These are phyloP conservation scores for Penicillium taxi DNA, from an alignment of 495 filamentous ascomycete species.

Conservation along the genomic window DNA sequence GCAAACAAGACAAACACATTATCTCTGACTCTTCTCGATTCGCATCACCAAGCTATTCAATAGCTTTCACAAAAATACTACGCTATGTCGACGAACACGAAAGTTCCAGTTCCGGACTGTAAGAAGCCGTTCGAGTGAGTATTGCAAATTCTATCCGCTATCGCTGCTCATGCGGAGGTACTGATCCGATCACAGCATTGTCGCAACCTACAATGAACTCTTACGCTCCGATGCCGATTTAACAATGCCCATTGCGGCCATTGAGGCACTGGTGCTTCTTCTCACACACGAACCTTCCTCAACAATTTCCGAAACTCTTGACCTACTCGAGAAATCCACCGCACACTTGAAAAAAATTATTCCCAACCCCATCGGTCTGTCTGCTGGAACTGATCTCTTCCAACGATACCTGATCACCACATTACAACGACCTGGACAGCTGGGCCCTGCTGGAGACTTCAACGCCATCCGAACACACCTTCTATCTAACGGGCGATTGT, in stretches of 20 bases:
- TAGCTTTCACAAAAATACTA: not conserved
- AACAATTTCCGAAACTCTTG: conserved; percentile 89
- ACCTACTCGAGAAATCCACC: conserved; percentile 69
- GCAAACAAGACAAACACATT: conserved; percentile 39
- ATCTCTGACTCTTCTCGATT: conserved; percentile 23
- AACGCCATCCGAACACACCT: conserved; percentile 74
- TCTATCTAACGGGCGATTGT: conserved; percentile 72
- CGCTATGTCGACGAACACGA: conserved; percentile 31
- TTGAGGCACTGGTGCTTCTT: conserved; percentile 82
- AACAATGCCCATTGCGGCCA: conserved; percentile 92
- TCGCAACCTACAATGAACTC: conserved; percentile 51
- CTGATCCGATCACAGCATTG: conserved; percentile 41
- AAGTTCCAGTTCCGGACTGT: conserved; percentile 17
- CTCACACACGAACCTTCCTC: conserved; percentile 65
- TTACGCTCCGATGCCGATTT: conserved; percentile 66
- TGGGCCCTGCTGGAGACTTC: conserved; percentile 59
- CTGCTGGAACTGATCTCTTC: conserved; percentile 92
- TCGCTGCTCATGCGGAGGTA: not conserved
- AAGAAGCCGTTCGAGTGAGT: conserved; percentile 40
- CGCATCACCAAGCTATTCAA: too few relatives aligned
- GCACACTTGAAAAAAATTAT: conserved; percentile 63
- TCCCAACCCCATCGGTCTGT: conserved; percentile 79
- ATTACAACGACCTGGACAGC: conserved; percentile 47
- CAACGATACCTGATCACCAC: conserved; percentile 81
- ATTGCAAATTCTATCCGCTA: not conserved